Evolutionary conservation across 1,284 basidiomycete species (phyloP), one percentile per base, ranked within the genome.

Genomic region (Naganishia albida): DNA sequence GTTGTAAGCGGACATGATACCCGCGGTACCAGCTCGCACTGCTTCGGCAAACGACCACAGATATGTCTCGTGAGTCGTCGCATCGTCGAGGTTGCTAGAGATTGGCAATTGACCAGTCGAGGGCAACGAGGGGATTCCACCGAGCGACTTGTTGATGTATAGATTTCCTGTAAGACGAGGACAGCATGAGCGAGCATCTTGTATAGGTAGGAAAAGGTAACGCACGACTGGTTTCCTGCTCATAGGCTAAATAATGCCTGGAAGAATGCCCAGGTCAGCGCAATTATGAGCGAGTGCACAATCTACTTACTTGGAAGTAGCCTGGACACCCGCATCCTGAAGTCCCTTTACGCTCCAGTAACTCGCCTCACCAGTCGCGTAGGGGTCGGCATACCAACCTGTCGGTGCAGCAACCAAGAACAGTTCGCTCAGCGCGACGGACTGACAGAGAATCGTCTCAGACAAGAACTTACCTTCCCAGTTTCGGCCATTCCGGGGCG

Each of bases 31-130:
- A 0, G 81, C 81, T 57, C 80, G 74, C 20, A 82, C 78, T 13
- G 79, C 78, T 64, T 81, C 81, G 1, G 78, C 79, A 65, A 83
- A 82, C 42, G 75, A 73, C 48, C 80, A 74, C 60, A 81, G 70
- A 67, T 81, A 81, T 8, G 80, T 70, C 69, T 80, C 79, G 55
- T 79, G 77, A 43, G 77, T 67, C 0, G 79, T 79, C 54, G 78
- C 78, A 60, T 79, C 79, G 51, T 77, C 74, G 49, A 76, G 28
- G 44, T 74, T 70, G 23, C 71, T 71, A 26, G 72, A 71, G 57
- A 76, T 71, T 10, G 74, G 75, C 25, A 57, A 48, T 62, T 75
- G 74, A n/a, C 59, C 55, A 2, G 34, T 18, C 2, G 34, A 54
- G 56, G 50, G 71, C 71, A 42, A 74, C 23, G 3, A 72, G 70